Evolutionary conservation across 441 rosid genomes (phyloP).

Genomic region (Manihot esculenta): DNA sequence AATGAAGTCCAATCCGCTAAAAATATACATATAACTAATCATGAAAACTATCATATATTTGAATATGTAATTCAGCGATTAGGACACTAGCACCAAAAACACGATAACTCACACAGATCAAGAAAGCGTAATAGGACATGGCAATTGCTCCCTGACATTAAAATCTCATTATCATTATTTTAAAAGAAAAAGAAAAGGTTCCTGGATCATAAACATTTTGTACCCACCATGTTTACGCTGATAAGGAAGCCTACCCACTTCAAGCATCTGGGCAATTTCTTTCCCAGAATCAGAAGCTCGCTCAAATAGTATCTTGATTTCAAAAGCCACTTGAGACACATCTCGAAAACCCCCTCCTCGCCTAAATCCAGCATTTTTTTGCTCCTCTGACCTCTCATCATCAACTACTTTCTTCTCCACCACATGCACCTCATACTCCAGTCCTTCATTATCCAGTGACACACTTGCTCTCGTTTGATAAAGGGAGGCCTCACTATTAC

Average conservation of each 20-base stretch:
- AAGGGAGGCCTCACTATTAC: slow-evolving; percentile 42
- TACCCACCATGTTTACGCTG: slow-evolving; percentile 69
- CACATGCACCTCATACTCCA: slow-evolving; percentile 52
- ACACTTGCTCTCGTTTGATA: slow-evolving; percentile 63
- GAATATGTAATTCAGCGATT: not conserved
- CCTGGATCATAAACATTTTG: not conserved
- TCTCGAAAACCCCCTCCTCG: slow-evolving; percentile 40
- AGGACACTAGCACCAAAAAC: slow-evolving; percentile 3
- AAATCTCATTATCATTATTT: not conserved
- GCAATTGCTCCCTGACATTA: not conserved
- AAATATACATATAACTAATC: not conserved
- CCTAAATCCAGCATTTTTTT: slow-evolving; percentile 34
- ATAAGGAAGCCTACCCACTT: slow-evolving; percentile 76
- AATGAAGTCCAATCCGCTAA: not conserved
- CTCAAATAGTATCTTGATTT: slow-evolving; percentile 66
- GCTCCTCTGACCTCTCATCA: slow-evolving; percentile 46
- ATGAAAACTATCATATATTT: not conserved
- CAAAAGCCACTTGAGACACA: slow-evolving; percentile 60
- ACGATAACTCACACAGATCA: slow-evolving; percentile 19
- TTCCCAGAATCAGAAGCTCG: slow-evolving; percentile 78
- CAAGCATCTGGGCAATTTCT: slow-evolving; percentile 82
- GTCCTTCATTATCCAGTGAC: slow-evolving; percentile 34
- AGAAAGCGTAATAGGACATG: slow-evolving; percentile 6
- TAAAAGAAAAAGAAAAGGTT: not conserved
- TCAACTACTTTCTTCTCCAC: slow-evolving; percentile 61